Conservation (phyloP, 805 yeast species). For the Brettanomyces nanus region DNA sequence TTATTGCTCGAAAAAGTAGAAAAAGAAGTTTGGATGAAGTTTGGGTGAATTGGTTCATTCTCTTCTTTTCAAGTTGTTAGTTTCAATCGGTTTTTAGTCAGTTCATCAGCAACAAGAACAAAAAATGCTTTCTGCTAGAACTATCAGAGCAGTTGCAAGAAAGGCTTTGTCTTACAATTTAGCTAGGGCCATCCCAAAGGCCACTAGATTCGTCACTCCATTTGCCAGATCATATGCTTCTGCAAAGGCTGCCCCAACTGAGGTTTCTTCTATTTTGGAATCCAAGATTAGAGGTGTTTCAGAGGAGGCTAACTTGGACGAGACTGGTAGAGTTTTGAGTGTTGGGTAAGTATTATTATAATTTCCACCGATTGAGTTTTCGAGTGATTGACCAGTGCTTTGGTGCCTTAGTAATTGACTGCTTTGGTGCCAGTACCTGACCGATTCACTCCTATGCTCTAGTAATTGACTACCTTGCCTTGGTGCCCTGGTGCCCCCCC, state of each 20-base stretch:
- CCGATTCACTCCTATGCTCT: too few relatives aligned
- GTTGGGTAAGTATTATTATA: slow-evolving; percentile 64
- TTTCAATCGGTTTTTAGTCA: neutral
- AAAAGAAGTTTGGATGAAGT: too few relatives aligned
- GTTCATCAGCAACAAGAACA: neutral
- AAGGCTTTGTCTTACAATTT: slow-evolving; percentile 53
- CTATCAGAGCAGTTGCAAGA: slow-evolving; percentile 81
- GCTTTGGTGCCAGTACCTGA: too few relatives aligned
- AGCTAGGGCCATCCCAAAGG: slow-evolving; percentile 35
- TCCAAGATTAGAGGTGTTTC: slow-evolving; percentile 99
- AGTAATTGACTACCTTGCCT: too few relatives aligned
- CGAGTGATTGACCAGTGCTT: too few relatives aligned
- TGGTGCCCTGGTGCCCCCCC: too few relatives aligned
- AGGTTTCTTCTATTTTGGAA: slow-evolving; percentile 97
- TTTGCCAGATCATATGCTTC: slow-evolving; percentile 78
- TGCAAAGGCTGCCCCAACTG: slow-evolving; percentile 98
- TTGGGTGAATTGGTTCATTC: too few relatives aligned
- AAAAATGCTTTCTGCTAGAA: slow-evolving; percentile 77
- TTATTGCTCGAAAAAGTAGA: too few relatives aligned
- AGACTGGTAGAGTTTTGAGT: slow-evolving; percentile 98
- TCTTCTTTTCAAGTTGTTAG: too few relatives aligned
- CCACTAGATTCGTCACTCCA: slow-evolving; percentile 46
- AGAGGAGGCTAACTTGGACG: slow-evolving; percentile 94
- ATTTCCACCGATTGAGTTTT: neutral
- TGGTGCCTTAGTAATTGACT: too few relatives aligned